Evolutionary conservation across 1,284 basidiomycete species (phyloP).

Genomic region (Sporisorium graminicola): DNA sequence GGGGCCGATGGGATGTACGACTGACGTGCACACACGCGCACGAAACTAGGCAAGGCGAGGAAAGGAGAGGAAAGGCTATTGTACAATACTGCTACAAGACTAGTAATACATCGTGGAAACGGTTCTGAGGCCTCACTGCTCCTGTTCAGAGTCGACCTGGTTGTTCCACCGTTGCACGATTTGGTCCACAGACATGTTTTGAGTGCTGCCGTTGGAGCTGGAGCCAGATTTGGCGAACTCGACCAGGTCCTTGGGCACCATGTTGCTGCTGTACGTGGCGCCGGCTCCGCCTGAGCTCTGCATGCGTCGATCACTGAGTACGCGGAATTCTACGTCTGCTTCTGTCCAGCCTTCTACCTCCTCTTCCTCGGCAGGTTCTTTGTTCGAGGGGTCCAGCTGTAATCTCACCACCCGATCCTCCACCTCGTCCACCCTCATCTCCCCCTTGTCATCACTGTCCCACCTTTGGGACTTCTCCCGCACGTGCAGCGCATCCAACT

Average conservation of each 20-base stretch:
- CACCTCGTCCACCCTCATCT: conserved; percentile 30
- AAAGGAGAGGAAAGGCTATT: not conserved
- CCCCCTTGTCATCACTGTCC: not conserved
- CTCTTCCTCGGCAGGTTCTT: no score
- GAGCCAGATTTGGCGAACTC: conserved; percentile 75
- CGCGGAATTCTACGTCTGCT: conserved; percentile 74
- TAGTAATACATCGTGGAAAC: conserved; percentile 1
- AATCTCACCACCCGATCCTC: conserved; percentile 37
- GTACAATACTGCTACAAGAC: conserved; percentile 2
- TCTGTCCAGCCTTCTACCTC: conserved; percentile 2
- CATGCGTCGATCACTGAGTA: conserved; percentile 76
- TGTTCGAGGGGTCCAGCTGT: conserved; percentile 13
- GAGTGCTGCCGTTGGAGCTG: not conserved
- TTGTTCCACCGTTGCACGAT: conserved; percentile 35
- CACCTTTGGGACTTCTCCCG: conserved; percentile 3
- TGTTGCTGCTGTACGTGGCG: conserved; percentile 83
- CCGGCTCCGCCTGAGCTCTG: conserved; percentile 14
- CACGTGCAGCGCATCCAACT: conserved; percentile 74
- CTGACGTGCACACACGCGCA: not conserved
- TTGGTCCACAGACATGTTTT: conserved; percentile 28
- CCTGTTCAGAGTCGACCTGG: conserved; percentile 15
- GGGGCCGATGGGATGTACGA: conserved; percentile 31
- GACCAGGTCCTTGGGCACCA: conserved; percentile 90
- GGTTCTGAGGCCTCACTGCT: not conserved
- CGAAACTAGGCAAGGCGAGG: no score